Percentiles rank a stretch among this genome's conserved stretches.
phyloP scores from a whole-genome alignment of 805 yeast genomes.

The Myxozyma neglecta region DNA sequence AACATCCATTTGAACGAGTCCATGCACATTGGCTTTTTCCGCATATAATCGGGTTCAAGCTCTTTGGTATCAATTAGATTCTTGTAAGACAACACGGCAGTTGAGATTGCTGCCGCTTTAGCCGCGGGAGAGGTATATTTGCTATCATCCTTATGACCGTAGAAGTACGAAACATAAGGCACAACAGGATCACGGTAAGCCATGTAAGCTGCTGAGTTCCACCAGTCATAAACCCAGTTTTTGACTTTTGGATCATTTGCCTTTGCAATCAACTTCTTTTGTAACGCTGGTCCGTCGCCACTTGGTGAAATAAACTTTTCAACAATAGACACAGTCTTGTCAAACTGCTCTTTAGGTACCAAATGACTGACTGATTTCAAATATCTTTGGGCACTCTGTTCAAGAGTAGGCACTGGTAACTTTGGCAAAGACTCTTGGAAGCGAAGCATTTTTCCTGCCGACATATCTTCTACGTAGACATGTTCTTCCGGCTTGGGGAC shows the following conservation, averaged over 20 bases:
- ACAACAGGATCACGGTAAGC: conserved; percentile 91
- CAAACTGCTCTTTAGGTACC: conserved; percentile 51
- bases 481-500: conserved; percentile 14
- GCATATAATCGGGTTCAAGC: conserved; percentile 75
- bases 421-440: conserved; percentile 74
- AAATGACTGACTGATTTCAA: conserved; percentile 72
- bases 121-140: conserved; percentile 41
- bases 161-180: conserved; percentile 90
- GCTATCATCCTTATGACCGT: conserved; percentile 68
- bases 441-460: conserved; percentile 67
- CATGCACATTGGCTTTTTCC: conserved; percentile 88
- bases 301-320: conserved; percentile 62
- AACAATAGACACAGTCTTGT: conserved; percentile 56
- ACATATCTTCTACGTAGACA: conserved; percentile 40
- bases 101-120: conserved; percentile 74
- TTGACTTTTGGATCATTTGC: conserved; percentile 57
- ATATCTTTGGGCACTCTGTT: conserved; percentile 67
- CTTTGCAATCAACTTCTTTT: conserved; percentile 58
- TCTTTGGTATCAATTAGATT: conserved; percentile 65
- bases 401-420: conserved; percentile 82
- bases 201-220: conserved; percentile 94
- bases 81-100: conserved; percentile 67
- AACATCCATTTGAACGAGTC: conserved; percentile 88
- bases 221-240: conserved; percentile 88
- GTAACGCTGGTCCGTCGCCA: conserved; percentile 68